Evolutionary conservation across 202 grass and related monocot genomes (phyloP).

Genomic region (Cymbopogon flexuosus): DNA sequence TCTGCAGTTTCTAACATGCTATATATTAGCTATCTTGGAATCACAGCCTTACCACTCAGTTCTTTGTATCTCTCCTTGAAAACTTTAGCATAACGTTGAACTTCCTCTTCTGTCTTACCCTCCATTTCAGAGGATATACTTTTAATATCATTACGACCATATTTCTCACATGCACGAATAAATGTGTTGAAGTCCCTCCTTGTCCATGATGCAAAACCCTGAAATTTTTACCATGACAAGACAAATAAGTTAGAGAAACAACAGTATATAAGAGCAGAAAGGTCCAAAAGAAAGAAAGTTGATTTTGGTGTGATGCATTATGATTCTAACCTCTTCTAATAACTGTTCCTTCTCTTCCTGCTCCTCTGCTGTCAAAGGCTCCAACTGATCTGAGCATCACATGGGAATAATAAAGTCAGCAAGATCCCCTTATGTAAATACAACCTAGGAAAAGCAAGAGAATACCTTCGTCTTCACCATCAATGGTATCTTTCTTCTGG

Average conservation of each 20-base stretch:
- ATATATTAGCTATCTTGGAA: not conserved
- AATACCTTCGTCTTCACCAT: slow-evolving; percentile 96
- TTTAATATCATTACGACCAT: slow-evolving; percentile 90
- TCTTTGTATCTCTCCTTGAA: slow-evolving; percentile 94
- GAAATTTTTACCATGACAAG: slow-evolving; percentile 10
- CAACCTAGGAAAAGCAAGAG: slow-evolving; percentile 22
- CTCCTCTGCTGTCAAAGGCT: slow-evolving; percentile 79
- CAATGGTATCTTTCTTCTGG: slow-evolving; percentile 93
- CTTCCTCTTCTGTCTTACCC: slow-evolving; percentile 95
- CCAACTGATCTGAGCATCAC: slow-evolving; percentile 54
- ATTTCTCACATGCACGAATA: slow-evolving; percentile 92
- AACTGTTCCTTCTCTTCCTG: slow-evolving; percentile 88
- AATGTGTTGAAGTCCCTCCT: slow-evolving; percentile 97
- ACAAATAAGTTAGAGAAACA: not conserved
- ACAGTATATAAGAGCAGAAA: not conserved
- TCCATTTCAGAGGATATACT: slow-evolving; percentile 90
- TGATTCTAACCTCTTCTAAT: slow-evolving; percentile 66
- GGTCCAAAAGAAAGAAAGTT: not conserved
- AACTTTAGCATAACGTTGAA: slow-evolving; percentile 78
- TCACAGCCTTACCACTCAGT: slow-evolving; percentile 61
- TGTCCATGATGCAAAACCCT: slow-evolving; percentile 95
- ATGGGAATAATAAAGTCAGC: slow-evolving; percentile 33
- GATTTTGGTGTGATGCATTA: not conserved
- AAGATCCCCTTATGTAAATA: slow-evolving; percentile 16
- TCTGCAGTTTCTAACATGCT: not conserved